Base-by-base conservation (phyloP, 257 asterid species). In the Fraxinus quadrangulata region DNA sequence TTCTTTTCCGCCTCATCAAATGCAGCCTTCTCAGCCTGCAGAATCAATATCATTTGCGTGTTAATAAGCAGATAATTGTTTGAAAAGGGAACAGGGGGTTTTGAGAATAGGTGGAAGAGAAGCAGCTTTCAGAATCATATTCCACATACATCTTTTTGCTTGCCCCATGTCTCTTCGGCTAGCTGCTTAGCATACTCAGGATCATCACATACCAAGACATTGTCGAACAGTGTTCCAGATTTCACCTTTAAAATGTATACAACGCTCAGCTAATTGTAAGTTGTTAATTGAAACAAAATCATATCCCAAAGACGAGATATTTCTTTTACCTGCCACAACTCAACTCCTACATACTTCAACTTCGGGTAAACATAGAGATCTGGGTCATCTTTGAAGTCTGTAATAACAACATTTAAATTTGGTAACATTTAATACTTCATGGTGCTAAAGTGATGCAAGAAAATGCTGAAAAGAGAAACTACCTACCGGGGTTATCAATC, bases 221-320 rank as follows among this genome's bases (percentile, higher is more conserved):
- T 96, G 91, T 96, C 97, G 78, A 96, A 96, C 85, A 96, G 86
- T 73, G 99, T 96, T 83, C 99, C 99, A 69, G 99, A 92, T 86
- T 96, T 96, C 90, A 96, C 99, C 99, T 96, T 90, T 78, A 82
- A 72, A 63, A n/a, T 31, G 12, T 5, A 36, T 24, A 33, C 2
- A 71, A 31, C 68, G 76, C 33, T 24, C 56, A 76, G 75, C 40
- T 34, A 70, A 21, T 74, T 56, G 73, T 11, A 37, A 17, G 31
- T 1, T 73, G 12, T 42, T 56, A 16, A 28, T 26, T 42, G 10
- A n/a, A 56, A 5, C 28, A 56, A 56, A 56, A 56, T 26, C 24
- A 45, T 24, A 24, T 37, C 5, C 49, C 8, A 47, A 56, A 56
- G 28, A 56, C 21, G 6, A n/a, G 7, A 56, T n/a, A n/a, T 56